These are phyloP conservation scores for Hymenoscyphus salicellus DNA, from an alignment of 2,329 filamentous ascomycete species.

Conservation along the genomic window DNA sequence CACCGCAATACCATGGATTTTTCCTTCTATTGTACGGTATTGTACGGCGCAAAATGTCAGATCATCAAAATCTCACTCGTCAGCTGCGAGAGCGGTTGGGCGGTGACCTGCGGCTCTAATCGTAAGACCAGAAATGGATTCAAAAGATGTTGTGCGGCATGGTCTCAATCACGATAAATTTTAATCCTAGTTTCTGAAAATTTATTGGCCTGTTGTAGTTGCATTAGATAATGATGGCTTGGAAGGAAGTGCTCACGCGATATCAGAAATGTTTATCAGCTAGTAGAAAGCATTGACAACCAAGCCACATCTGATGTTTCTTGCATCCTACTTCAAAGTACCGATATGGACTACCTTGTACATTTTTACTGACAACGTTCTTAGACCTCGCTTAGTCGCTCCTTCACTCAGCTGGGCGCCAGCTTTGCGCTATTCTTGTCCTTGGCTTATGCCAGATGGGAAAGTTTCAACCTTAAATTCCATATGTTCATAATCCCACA, in stretches of 20 bases:
- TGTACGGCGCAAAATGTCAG: neutral
- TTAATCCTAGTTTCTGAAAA: neutral
- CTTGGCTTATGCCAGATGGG: neutral
- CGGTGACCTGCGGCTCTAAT: neutral
- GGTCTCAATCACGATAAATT: neutral
- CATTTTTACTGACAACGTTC: neutral
- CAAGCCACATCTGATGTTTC: neutral
- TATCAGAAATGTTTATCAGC: neutral
- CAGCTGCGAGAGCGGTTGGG: neutral
- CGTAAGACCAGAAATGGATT: neutral
- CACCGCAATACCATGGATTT: no score
- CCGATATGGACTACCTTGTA: neutral
- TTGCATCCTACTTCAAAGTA: neutral
- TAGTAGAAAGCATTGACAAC: neutral
- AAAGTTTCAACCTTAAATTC: neutral
- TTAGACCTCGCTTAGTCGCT: neutral
- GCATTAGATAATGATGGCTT: neutral
- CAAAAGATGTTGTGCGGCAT: neutral
- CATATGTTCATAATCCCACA: neutral
- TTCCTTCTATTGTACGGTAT: neutral
- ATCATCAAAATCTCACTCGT: neutral
- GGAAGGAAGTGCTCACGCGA: neutral
- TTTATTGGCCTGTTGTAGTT: neutral
- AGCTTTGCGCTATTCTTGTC: neutral
- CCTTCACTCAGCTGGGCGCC: neutral